Conservation (phyloP, 148 eudicot species). For the Salicornia ramosissima region DNA sequence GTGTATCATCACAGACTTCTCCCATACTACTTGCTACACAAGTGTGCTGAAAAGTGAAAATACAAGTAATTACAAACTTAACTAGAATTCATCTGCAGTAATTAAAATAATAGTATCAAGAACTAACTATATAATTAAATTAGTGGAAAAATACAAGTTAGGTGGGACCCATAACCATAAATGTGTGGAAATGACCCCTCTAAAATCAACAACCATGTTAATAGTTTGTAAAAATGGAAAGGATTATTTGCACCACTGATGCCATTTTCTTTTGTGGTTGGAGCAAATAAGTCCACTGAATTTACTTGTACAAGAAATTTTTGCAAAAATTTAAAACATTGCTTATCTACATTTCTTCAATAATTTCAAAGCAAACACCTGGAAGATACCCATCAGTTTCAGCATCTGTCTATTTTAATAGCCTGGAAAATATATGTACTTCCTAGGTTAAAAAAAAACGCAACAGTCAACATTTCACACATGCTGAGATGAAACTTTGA, state of each 20-base stretch:
- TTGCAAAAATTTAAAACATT: no score
- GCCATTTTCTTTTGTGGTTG: background rate
- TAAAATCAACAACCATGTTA: background rate
- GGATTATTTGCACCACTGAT: background rate
- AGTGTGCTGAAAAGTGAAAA: no score
- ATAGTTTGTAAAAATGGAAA: background rate
- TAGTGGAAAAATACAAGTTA: background rate
- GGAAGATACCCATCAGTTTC: no score
- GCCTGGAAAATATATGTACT: no score
- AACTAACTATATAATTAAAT: background rate
- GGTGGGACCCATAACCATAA: background rate
- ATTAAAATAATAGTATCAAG: background rate
- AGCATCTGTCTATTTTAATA: no score
- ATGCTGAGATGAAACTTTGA: no score
- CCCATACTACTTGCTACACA: constrained; percentile 29
- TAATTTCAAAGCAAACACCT: no score
- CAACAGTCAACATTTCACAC: no score
- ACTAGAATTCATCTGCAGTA: background rate
- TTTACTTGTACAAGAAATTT: background rate
- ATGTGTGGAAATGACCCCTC: background rate
- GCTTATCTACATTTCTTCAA: no score
- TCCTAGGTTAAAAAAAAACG: no score
- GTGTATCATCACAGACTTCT: constrained; percentile 29
- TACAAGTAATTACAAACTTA: background rate
- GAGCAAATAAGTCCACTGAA: background rate